A percentile compares a stretch with the other conserved stretches of the same genome.
These are phyloP conservation scores for Maudiozyma barnettii DNA, from an alignment of 805 yeast genomes.

Conservation along the genomic window DNA sequence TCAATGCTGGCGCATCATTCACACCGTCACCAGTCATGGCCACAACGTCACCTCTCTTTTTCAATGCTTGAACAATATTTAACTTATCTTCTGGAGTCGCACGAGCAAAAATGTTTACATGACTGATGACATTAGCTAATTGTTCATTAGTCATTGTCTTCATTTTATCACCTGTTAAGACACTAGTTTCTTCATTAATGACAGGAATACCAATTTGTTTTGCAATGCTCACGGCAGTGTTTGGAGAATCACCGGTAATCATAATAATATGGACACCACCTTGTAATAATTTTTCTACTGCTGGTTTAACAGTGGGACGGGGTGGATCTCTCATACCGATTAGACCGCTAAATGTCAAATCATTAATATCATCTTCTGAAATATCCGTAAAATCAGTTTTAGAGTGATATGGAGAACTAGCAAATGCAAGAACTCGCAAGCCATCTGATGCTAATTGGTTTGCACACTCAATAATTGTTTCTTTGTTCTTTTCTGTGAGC, in stretches of 20 bases:
- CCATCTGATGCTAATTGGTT: constrained; percentile 69
- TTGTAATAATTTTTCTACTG: constrained; percentile 65
- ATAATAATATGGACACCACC: constrained; percentile 97
- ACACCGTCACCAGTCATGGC: constrained; percentile 99
- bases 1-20: constrained; percentile 94
- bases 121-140: constrained; percentile 63
- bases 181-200: constrained; percentile 49
- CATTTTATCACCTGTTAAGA: constrained; percentile 75
- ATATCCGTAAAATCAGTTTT: constrained; percentile 23
- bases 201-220: constrained; percentile 83
- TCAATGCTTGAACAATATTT: constrained; percentile 79
- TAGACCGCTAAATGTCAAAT: constrained; percentile 70
- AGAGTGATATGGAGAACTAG: constrained; percentile 34
- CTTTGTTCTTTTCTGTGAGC: constrained; percentile 41
- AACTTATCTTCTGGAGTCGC: constrained; percentile 93
- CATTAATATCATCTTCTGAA: constrained; percentile 38
- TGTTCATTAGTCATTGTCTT: constrained; percentile 65
- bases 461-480: constrained; percentile 45
- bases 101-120: constrained; percentile 85
- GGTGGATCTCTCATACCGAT: constrained; percentile 98
- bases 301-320: constrained; percentile 68
- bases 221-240: constrained; percentile 79
- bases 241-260: constrained; percentile 93
- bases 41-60: constrained; percentile 85
- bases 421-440: constrained; percentile 75